phyloP scores from a whole-genome alignment of 2,329 filamentous ascomycete species.

The Plenodomus tracheiphilus region DNA sequence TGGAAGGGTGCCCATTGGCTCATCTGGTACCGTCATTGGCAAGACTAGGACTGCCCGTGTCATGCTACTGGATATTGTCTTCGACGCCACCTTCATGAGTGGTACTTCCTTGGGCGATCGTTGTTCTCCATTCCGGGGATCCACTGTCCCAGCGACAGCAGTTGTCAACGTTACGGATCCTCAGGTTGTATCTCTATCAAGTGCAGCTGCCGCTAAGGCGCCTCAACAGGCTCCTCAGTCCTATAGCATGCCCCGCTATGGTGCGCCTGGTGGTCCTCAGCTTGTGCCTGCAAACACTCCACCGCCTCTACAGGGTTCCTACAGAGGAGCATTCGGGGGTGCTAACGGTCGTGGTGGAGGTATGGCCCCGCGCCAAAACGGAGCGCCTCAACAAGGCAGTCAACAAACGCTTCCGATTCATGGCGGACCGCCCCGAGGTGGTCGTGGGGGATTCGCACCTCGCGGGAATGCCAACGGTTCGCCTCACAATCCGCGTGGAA shows the following conservation, averaged over 20 bases:
- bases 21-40: conserved; percentile 90
- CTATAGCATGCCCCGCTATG: conserved; percentile 59
- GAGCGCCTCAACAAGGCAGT: conserved; percentile 25
- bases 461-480: conserved; percentile 37
- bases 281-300: conserved; percentile 60
- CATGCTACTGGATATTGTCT: conserved; percentile 85
- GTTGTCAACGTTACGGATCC: conserved; percentile 84
- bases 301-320: conserved; percentile 61
- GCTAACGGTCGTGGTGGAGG: conserved; percentile 48
- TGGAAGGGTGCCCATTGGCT: conserved; percentile 91
- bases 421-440: conserved; percentile 43
- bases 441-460: conserved; percentile 44
- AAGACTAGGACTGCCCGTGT: conserved; percentile 85
- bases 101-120: conserved; percentile 89
- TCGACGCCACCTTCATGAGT: conserved; percentile 95
- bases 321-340: conserved; percentile 59
- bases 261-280: conserved; percentile 63
- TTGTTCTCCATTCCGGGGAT: conserved; percentile 90
- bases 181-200: conserved; percentile 74
- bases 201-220: conserved; percentile 59
- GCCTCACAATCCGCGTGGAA: conserved; percentile 34
- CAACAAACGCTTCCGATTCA: conserved; percentile 46
- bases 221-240: conserved; percentile 53
- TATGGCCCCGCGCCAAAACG: conserved; percentile 38
- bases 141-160: conserved; percentile 84